These are phyloP conservation scores for Saccharomycopsis guyanensis DNA, from an alignment of 805 yeast genomes.

Conservation along the genomic window DNA sequence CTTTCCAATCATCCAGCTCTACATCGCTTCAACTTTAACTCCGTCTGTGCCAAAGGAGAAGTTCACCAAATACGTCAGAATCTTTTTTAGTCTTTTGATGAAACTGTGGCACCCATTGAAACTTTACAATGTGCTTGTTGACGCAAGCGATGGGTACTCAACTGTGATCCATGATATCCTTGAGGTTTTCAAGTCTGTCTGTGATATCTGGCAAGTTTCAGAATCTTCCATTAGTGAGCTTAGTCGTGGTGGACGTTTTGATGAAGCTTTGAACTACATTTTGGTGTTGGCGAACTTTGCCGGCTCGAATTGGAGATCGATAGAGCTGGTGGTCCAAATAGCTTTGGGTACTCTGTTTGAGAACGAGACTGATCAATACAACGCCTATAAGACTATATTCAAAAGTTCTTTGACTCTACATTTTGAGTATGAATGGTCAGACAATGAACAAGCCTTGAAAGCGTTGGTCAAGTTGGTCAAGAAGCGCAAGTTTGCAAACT, in stretches of 20 bases:
- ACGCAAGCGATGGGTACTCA: not conserved
- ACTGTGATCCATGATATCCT: conserved; percentile 15
- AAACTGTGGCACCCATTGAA: conserved; percentile 13
- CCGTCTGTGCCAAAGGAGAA: not conserved
- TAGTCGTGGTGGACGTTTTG: not conserved
- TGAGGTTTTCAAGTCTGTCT: not conserved
- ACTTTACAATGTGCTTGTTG: conserved; percentile 11
- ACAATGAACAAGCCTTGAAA: conserved; percentile 10
- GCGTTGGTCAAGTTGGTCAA: conserved; percentile 15
- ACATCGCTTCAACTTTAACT: conserved; percentile 1
- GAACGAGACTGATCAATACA: conserved; percentile 1
- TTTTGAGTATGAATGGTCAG: conserved; percentile 8
- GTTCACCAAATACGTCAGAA: not conserved
- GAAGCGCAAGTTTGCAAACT: conserved; percentile 18
- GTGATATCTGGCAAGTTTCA: not conserved
- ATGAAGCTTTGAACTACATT: not conserved
- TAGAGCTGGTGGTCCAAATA: not conserved
- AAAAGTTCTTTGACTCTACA: not conserved
- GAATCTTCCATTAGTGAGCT: not conserved
- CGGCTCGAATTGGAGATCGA: not conserved
- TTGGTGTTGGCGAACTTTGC: conserved; percentile 6
- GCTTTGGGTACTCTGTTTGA: not conserved
- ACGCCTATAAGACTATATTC: conserved; percentile 1
- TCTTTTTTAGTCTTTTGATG: conserved; percentile 7
- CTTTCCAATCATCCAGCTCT: conserved; percentile 19